Conservation (phyloP, 192 early-diverging fungal species). For the Chytriomyces hyalinus region DNA sequence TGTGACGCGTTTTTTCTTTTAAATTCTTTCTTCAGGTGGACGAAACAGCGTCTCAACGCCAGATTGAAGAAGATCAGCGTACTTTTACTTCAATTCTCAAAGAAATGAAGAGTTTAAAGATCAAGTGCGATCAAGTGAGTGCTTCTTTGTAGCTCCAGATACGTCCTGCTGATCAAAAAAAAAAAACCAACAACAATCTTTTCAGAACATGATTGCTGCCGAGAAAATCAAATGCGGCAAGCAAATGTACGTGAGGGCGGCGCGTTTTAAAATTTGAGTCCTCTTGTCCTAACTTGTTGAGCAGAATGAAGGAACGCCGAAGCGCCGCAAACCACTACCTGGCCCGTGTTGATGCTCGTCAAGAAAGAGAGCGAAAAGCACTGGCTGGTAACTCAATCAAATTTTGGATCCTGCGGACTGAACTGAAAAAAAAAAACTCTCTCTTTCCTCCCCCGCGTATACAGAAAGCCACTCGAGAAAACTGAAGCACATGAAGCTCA, state of each 20-base stretch:
- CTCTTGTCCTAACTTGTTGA: background rate
- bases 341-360: slow-evolving; percentile 2
- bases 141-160: no score
- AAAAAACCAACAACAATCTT: background rate
- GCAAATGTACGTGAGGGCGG: slow-evolving; percentile 24
- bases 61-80: background rate
- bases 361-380: slow-evolving; percentile 19
- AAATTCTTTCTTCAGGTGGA: background rate
- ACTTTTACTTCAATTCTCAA: slow-evolving; percentile 16
- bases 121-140: no score
- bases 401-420: background rate
- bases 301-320: slow-evolving; percentile 27
- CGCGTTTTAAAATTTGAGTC: background rate
- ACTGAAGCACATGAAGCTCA: background rate
- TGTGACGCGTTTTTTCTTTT: no score
- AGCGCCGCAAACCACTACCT: slow-evolving; percentile 18
- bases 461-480: slow-evolving; percentile 10
- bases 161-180: background rate
- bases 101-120: slow-evolving; percentile 13
- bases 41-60: slow-evolving; percentile 4
- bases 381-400: background rate
- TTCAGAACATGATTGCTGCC: slow-evolving; percentile 35
- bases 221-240: slow-evolving; percentile 39
- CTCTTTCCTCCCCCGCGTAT: background rate
- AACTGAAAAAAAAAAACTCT: background rate